These are phyloP conservation scores for Cyberlindnera petersonii DNA, from an alignment of 805 yeast species.

Conservation along the genomic window DNA sequence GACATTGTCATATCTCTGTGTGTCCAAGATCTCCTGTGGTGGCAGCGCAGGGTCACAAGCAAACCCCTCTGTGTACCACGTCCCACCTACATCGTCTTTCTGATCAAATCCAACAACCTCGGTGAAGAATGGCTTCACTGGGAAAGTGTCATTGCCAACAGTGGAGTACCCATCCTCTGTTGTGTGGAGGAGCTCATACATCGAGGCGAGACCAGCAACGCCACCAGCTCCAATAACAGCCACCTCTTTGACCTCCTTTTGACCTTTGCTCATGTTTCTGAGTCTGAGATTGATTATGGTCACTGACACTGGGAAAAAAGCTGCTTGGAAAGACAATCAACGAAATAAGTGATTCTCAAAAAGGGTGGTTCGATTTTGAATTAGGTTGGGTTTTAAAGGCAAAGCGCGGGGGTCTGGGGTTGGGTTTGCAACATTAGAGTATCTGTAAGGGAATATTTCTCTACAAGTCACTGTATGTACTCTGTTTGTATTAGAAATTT, in stretches of 20 bases:
- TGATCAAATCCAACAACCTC: slow-evolving; percentile 43
- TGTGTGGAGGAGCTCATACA: slow-evolving; percentile 32
- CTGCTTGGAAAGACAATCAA: too few relatives aligned
- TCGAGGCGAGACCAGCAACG: slow-evolving; percentile 34
- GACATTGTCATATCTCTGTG: slow-evolving; percentile 34
- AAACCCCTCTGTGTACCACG: slow-evolving; percentile 34
- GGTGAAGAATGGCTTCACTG: slow-evolving; percentile 23
- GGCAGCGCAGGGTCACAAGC: slow-evolving; percentile 24
- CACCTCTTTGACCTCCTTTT: slow-evolving; percentile 24
- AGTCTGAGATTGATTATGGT: too few relatives aligned
- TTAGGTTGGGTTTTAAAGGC: too few relatives aligned
- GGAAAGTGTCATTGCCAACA: slow-evolving; percentile 11
- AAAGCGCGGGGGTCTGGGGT: too few relatives aligned
- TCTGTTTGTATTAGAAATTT: too few relatives aligned
- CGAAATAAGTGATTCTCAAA: too few relatives aligned
- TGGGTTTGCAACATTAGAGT: too few relatives aligned
- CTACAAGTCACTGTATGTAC: not conserved
- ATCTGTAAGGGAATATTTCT: too few relatives aligned
- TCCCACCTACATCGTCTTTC: slow-evolving; percentile 41
- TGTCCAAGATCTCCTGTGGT: slow-evolving; percentile 31
- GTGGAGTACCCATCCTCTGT: slow-evolving; percentile 25
- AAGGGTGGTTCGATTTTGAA: too few relatives aligned
- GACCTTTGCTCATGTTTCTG: not conserved
- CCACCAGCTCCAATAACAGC: slow-evolving; percentile 43
- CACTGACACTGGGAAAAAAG: too few relatives aligned